These are phyloP conservation scores for Perkinsus olseni DNA, from an alignment of 169 alveolate genomes.

Conservation along the genomic window DNA sequence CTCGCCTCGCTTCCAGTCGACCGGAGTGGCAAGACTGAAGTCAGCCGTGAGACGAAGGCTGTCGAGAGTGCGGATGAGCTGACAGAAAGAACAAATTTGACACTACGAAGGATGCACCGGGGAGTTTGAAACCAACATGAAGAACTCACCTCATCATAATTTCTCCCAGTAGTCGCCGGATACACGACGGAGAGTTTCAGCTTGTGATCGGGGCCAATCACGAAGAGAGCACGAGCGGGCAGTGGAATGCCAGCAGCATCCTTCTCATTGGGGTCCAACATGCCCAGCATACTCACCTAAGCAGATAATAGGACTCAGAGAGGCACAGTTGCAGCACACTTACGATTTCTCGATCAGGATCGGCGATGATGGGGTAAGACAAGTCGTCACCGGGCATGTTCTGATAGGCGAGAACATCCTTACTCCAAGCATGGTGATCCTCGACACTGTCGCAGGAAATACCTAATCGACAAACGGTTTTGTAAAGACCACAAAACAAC, in stretches of 20 bases:
- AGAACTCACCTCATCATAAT: slow-evolving; percentile 39
- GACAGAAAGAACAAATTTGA: background rate
- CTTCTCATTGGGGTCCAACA: slow-evolving; percentile 52
- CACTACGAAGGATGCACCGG: no score
- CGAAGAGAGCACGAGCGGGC: slow-evolving; percentile 49
- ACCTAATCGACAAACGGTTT: background rate
- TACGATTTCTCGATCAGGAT: slow-evolving; percentile 39
- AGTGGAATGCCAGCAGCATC: slow-evolving; percentile 52
- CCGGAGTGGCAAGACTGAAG: slow-evolving; percentile 20
- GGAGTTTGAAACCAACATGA: background rate
- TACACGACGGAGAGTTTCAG: slow-evolving; percentile 45
- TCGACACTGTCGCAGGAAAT: background rate
- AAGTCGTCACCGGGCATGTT: slow-evolving; percentile 17
- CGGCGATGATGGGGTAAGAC: slow-evolving; percentile 42
- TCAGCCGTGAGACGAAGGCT: background rate
- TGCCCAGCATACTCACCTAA: slow-evolving; percentile 36
- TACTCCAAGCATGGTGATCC: slow-evolving; percentile 21
- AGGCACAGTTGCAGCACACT: background rate
- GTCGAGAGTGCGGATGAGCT: background rate
- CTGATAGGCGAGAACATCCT: slow-evolving; percentile 18
- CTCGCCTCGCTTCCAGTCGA: slow-evolving; percentile 27
- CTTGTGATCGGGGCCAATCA: slow-evolving; percentile 43
- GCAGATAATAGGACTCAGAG: slow-evolving; percentile 22
- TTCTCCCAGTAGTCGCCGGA: slow-evolving; percentile 66
- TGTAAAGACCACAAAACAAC: background rate